These are phyloP conservation scores for Tulasnella sp. DNA, from an alignment of 768 basidiomycete genomes.

Conservation along the genomic window DNA sequence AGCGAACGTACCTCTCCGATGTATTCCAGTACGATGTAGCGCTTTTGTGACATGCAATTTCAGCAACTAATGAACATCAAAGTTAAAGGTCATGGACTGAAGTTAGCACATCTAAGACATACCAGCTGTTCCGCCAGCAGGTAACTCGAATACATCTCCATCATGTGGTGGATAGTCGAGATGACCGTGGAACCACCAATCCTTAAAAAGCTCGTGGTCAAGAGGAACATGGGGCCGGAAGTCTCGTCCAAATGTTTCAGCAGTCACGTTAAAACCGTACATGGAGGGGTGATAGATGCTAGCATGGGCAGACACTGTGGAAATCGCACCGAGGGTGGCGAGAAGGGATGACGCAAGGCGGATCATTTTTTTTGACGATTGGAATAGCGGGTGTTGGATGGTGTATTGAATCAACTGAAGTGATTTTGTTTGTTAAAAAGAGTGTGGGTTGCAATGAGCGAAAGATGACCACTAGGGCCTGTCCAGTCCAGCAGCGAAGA, in stretches of 20 bases:
- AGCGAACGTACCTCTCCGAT: background rate
- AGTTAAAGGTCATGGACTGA: background rate
- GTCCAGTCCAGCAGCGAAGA: too few relatives aligned
- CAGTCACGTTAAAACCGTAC: slow-evolving; percentile 58
- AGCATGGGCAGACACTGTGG: slow-evolving; percentile 19
- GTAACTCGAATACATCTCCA: slow-evolving; percentile 44
- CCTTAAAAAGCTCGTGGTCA: slow-evolving; percentile 26
- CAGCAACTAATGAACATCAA: slow-evolving; percentile 25
- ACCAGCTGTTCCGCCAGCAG: slow-evolving; percentile 38
- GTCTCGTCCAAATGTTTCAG: slow-evolving; percentile 30
- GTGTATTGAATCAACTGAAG: too few relatives aligned
- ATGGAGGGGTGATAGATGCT: slow-evolving; percentile 47
- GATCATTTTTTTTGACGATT: too few relatives aligned
- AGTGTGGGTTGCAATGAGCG: too few relatives aligned
- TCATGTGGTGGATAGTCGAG: slow-evolving; percentile 43
- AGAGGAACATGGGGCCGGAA: slow-evolving; percentile 45
- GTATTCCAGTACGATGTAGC: slow-evolving; percentile 41
- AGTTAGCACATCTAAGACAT: background rate
- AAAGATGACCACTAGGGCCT: too few relatives aligned
- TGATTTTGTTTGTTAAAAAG: too few relatives aligned
- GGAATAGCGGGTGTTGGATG: too few relatives aligned
- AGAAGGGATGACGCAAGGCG: too few relatives aligned
- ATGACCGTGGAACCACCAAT: slow-evolving; percentile 51
- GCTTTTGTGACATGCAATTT: slow-evolving; percentile 48
- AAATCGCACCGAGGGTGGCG: too few relatives aligned